Base-by-base conservation (phyloP, 1,139 yeast genomes). In the Kodamaea derodonti region DNA sequence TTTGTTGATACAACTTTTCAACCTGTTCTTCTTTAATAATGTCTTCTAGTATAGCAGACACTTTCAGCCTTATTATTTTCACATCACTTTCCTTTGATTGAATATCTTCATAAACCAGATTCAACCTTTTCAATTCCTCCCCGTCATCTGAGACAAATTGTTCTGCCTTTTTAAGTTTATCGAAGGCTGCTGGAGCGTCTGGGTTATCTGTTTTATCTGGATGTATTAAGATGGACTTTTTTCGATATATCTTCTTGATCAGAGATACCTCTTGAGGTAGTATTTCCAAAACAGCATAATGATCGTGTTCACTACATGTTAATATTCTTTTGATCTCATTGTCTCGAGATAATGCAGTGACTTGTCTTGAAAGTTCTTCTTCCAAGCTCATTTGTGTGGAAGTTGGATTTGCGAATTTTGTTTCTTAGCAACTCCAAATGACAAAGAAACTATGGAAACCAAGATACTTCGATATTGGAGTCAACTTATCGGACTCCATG, bases 401-500 rank as follows among this genome's bases (percentile, higher is more conserved):
- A 12, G 15, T 8, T 15, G 9, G 29, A n/a, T 13, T 26, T 10
- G 7, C 5, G 16, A n/a, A n/a, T n/a, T n/a, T n/a, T n/a, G n/a
- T n/a, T n/a, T n/a, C n/a, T n/a, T n/a, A n/a, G n/a, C n/a, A n/a
- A n/a, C n/a, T n/a, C n/a, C n/a, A n/a, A n/a, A n/a, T n/a, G n/a
- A n/a, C n/a, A n/a, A n/a, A n/a, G n/a, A n/a, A n/a, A n/a, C n/a
- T 14, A 31, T 69, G 74, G 75, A 62, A 51, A 47, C 75, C 75
- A 25, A 56, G 66, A 31, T 69, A 69, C 46, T 69, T 65, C 42
- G 75, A 69, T 37, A 69, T 69, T 18, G 95, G 94, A 2, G 86
- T 88, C 46, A 92, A 92, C 55, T 72, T 92, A 50, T 83, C 95
- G 1, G 98, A 92, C 54, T 67, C 78, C 9, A 92, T 90, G 90